Conservation (phyloP, 1,284 basidiomycete genomes). For the Heterobasidion annosum region DNA sequence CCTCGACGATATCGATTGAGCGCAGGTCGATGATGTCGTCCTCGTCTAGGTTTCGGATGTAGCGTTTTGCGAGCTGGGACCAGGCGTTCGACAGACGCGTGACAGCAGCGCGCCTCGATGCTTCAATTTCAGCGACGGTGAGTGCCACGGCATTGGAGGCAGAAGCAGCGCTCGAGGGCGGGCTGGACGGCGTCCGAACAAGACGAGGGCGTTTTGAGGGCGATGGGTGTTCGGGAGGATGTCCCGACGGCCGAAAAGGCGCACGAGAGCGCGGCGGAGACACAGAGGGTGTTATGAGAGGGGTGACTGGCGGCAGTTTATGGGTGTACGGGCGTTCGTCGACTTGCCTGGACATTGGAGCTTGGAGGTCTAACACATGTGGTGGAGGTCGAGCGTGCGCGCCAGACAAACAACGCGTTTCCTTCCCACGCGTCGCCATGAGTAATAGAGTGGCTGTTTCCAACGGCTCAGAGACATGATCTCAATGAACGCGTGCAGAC, state of each 20-base stretch:
- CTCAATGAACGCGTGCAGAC: too few relatives aligned
- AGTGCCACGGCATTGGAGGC: conserved; percentile 15
- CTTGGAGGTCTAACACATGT: too few relatives aligned
- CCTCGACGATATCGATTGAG: conserved; percentile 48
- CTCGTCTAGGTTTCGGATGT: conserved; percentile 55
- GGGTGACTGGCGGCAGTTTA: background rate
- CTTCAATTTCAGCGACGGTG: conserved; percentile 30
- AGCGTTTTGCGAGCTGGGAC: conserved; percentile 57
- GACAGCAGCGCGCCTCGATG: conserved; percentile 45
- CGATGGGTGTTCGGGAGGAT: conserved; percentile 21
- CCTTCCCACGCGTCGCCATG: too few relatives aligned
- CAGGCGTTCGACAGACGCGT: conserved; percentile 52
- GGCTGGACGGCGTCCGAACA: conserved; percentile 19
- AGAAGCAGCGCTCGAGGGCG: conserved; percentile 14
- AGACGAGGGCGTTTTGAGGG: conserved; percentile 28
- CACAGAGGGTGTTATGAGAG: conserved; percentile 23
- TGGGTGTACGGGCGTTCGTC: too few relatives aligned
- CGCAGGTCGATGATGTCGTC: conserved; percentile 68
- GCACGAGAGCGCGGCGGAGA: conserved; percentile 22
- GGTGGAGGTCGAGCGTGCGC: too few relatives aligned
- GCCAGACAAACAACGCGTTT: too few relatives aligned
- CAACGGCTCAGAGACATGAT: too few relatives aligned
- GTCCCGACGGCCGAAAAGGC: conserved; percentile 6
- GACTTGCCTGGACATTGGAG: too few relatives aligned
- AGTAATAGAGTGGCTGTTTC: too few relatives aligned